Evolutionary conservation across 805 yeast species (phyloP).

Genomic region (Wickerhamiella siamensis): DNA sequence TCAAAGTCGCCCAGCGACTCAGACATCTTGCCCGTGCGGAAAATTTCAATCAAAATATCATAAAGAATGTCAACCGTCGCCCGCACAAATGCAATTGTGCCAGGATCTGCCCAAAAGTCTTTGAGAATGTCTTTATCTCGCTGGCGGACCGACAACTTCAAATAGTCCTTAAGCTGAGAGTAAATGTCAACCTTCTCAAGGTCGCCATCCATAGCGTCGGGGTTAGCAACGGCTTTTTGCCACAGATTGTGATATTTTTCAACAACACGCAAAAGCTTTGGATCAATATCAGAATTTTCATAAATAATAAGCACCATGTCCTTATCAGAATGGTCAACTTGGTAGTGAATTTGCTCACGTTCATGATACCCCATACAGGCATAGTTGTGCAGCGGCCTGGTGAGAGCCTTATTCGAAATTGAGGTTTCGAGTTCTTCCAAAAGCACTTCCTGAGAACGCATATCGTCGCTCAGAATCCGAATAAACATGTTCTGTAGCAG

Average conservation of each 20-base stretch:
- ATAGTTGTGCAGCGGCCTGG: constrained; percentile 15
- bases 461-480: constrained; percentile 59
- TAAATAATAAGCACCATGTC: constrained; percentile 16
- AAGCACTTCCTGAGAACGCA: constrained; percentile 44
- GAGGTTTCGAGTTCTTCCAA: constrained; percentile 33
- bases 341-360: constrained; percentile 20
- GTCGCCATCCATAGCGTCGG: constrained; percentile 12
- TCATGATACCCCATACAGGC: constrained; percentile 15
- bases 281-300: constrained; percentile 8
- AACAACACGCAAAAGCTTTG: constrained; percentile 11
- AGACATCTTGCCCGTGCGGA: constrained; percentile 52
- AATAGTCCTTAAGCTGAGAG: constrained; percentile 43
- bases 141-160: constrained; percentile 48
- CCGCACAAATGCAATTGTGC: constrained; percentile 58
- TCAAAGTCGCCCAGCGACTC: constrained; percentile 51
- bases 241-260: constrained; percentile 24
- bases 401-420: constrained; percentile 20
- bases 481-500: constrained; percentile 62
- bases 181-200: constrained; percentile 31
- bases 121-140: constrained; percentile 64
- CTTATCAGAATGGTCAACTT: constrained; percentile 14
- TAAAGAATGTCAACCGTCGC: constrained; percentile 60
- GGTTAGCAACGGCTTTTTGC: constrained; percentile 23
- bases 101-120: constrained; percentile 75
- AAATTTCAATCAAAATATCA: constrained; percentile 56